phyloP scores from a whole-genome alignment of 441 rosid species.

The Codiaeum variegatum region DNA sequence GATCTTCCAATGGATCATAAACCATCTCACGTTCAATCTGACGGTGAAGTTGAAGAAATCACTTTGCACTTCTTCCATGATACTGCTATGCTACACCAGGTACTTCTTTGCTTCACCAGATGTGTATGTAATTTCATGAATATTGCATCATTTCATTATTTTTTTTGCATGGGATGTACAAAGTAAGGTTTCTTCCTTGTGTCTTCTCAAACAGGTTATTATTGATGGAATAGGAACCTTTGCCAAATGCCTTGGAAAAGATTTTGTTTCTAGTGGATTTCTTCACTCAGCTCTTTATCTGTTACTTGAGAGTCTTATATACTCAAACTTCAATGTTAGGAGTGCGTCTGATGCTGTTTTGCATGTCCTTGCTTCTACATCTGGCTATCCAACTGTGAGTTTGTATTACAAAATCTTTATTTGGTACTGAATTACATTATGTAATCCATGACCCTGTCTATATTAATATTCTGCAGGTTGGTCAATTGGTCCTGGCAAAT shows the following conservation, averaged over 20 bases:
- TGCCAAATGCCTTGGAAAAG: conserved; percentile 67
- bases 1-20: conserved; percentile 66
- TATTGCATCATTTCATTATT: background rate
- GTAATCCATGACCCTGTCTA: conserved; percentile 13
- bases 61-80: conserved; percentile 62
- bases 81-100: conserved; percentile 84
- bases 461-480: conserved; percentile 54
- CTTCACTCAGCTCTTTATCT: conserved; percentile 88
- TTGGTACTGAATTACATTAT: conserved; percentile 10
- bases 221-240: conserved; percentile 84
- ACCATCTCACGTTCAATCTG: conserved; percentile 30
- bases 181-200: conserved; percentile 15
- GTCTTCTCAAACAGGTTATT: conserved; percentile 48
- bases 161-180: background rate
- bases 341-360: conserved; percentile 76
- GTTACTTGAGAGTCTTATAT: conserved; percentile 77
- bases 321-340: conserved; percentile 69
- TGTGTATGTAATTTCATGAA: conserved; percentile 7
- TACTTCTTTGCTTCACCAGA: conserved; percentile 21
- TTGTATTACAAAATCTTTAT: conserved; percentile 14
- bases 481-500: conserved; percentile 81
- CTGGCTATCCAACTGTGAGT: conserved; percentile 68
- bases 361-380: conserved; percentile 56
- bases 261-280: conserved; percentile 78
- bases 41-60: conserved; percentile 44